These are phyloP conservation scores for Xylogone sp. DNA, from an alignment of 2,329 filamentous ascomycete genomes.

Conservation along the genomic window DNA sequence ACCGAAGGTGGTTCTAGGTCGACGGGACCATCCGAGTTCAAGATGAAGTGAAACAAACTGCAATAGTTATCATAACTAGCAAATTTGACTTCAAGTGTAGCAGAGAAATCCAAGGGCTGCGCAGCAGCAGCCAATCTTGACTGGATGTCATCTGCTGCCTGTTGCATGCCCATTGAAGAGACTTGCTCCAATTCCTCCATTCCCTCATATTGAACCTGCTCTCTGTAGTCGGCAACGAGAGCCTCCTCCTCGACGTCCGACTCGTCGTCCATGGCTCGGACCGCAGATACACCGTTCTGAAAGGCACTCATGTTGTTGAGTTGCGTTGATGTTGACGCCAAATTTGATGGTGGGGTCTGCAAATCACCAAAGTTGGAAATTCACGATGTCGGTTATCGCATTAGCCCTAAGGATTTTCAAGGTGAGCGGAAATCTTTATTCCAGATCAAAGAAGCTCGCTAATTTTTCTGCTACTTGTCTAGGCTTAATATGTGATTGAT, in stretches of 20 bases:
- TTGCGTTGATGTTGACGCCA: background rate
- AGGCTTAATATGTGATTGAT: no score
- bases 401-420: background rate
- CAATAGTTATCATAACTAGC: constrained; percentile 99
- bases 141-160: constrained; percentile 87
- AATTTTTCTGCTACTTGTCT: no score
- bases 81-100: constrained; percentile 94
- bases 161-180: constrained; percentile 63
- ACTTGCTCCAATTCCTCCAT: constrained; percentile 78
- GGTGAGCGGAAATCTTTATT: background rate
- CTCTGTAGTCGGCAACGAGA: constrained; percentile 90
- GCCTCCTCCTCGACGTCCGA: constrained; percentile 96
- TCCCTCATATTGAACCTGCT: constrained; percentile 92
- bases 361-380: background rate
- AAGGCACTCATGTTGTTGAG: constrained; percentile 51
- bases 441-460: background rate
- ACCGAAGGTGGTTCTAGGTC: constrained; percentile 96
- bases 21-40: constrained; percentile 98
- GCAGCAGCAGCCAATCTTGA: constrained; percentile 86
- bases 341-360: background rate
- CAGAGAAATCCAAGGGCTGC: constrained; percentile 93
- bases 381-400: background rate
- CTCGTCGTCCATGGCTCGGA: constrained; percentile 67
- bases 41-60: constrained; percentile 97
- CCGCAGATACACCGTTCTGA: constrained; percentile 57